Percentiles rank a stretch among this genome's conserved stretches.
Conservation (phyloP, 148 eudicot genomes). For the Gaultheria prostrata region DNA sequence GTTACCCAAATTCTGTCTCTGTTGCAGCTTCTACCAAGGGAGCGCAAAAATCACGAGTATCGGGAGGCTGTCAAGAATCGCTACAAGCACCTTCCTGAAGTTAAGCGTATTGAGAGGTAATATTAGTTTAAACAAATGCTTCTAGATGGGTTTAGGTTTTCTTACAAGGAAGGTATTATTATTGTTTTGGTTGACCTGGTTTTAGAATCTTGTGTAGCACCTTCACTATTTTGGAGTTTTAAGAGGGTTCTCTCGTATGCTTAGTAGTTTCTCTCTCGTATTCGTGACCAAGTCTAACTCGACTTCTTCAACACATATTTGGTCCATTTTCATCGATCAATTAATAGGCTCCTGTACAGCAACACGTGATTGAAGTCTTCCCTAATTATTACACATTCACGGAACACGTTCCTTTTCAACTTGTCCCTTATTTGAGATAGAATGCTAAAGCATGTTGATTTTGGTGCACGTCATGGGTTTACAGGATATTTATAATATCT, state of each 20-base stretch:
- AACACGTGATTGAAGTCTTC: background rate
- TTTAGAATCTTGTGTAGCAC: background rate
- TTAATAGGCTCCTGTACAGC: background rate
- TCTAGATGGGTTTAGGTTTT: background rate
- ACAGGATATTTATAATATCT: background rate
- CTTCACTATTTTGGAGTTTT: background rate
- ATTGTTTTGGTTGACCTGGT: background rate
- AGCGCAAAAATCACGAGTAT: conserved; percentile 79
- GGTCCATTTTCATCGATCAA: background rate
- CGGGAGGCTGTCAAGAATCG: conserved; percentile 73
- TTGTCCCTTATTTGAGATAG: background rate
- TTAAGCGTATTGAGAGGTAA: conserved; percentile 83
- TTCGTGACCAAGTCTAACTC: background rate
- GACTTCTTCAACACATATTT: background rate
- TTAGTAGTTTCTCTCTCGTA: background rate
- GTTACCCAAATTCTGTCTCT: conserved; percentile 11
- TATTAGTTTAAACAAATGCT: background rate
- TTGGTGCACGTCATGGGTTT: background rate
- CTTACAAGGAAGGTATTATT: background rate
- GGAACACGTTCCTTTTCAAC: background rate
- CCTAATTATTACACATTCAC: background rate
- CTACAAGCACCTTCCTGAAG: conserved; percentile 82
- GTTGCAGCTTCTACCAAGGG: conserved; percentile 86
- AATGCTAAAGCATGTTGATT: background rate
- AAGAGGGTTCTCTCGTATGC: background rate